Evolutionary conservation across 495 filamentous ascomycete genomes (phyloP), one percentile per base, ranked within the genome.

Genomic region (Jackrogersella multiformis): DNA sequence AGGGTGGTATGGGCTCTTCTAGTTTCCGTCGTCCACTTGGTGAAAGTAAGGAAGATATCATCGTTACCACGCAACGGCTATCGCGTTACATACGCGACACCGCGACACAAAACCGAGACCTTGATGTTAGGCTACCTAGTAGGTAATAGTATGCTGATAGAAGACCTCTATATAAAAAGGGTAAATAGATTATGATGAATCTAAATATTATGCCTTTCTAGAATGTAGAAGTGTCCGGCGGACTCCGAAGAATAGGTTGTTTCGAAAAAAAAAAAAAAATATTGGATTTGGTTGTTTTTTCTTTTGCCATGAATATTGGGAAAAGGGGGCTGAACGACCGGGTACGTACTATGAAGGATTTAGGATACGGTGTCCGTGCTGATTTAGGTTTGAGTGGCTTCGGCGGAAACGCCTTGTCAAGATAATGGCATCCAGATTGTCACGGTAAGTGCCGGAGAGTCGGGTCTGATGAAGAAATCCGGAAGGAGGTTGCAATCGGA

Each of bases 1-100:
- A 6, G 8, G 80, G 79, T 12, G 81, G 81, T 13, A 84, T 74
- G 34, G 48, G 48, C 6, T 66, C 61, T 35, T 81, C 76, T 70
- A 78, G 76, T 55, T 58, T 73, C 58, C 54, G 66, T 45, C 65
- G 59, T 42, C 42, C 64, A 24, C 49, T 70, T 24, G 63, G 70
- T 46, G 48, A 52, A 60, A 63, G 66, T 24, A 66, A 35, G 30
- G 45, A 35, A 54, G 64, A 67, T 55, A 61, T 64, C 68, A 74
- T 74, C 21, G 58, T 55, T 68, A 52, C 51, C 51, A 60, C 21
- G 48, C 55, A 32, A 54, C 55, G 38, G 45, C 35, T 44, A 38
- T 30, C 66, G 66, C 66, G 66, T 64, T 13, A 12, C 35, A 28
- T 54, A 60, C 60, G 66, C 60, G 66, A 55, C 56, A 56, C 55